Percentiles rank a stretch among this genome's conserved stretches.
Evolutionary conservation across 169 alveolate species (phyloP).

Genomic region (Plasmodium falciparum): DNA sequence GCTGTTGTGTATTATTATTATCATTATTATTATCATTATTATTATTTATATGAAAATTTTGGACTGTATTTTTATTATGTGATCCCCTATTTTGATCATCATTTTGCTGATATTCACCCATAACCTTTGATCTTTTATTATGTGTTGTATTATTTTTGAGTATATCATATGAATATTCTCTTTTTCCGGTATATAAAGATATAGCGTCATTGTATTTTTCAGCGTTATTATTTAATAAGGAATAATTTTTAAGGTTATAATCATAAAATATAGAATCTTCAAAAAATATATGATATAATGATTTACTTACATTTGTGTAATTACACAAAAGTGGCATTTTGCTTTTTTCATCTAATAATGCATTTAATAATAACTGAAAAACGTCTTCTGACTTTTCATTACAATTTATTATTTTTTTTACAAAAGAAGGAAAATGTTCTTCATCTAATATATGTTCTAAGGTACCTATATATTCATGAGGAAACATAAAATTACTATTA

Average conservation of each 20-base stretch:
- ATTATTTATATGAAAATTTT: not conserved
- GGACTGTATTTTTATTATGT: no score
- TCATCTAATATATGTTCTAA: constrained; percentile 58
- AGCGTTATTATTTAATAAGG: not conserved
- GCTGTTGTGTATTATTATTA: not conserved
- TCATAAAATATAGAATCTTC: constrained; percentile 10
- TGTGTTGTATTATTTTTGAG: no score
- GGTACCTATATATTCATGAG: not conserved
- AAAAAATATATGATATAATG: constrained; percentile 25
- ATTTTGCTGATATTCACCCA: no score
- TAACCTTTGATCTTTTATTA: no score
- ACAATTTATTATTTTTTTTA: constrained; percentile 41
- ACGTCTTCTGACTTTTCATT: constrained; percentile 61
- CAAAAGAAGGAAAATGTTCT: constrained; percentile 27
- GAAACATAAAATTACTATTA: not conserved
- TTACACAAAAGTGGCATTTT: constrained; percentile 15
- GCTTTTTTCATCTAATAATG: constrained; percentile 15
- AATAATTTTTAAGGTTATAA: constrained; percentile 5
- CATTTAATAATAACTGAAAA: constrained; percentile 30
- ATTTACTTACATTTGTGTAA: constrained; percentile 54
- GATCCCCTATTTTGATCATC: no score
- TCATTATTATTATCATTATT: not conserved
- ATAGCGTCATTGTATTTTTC: not conserved
- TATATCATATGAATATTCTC: constrained; percentile 1
- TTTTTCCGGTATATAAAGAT: constrained; percentile 7